Evolutionary conservation across 805 yeast species (phyloP), one percentile per base, ranked within the genome.

Genomic region (Candida alai): DNA sequence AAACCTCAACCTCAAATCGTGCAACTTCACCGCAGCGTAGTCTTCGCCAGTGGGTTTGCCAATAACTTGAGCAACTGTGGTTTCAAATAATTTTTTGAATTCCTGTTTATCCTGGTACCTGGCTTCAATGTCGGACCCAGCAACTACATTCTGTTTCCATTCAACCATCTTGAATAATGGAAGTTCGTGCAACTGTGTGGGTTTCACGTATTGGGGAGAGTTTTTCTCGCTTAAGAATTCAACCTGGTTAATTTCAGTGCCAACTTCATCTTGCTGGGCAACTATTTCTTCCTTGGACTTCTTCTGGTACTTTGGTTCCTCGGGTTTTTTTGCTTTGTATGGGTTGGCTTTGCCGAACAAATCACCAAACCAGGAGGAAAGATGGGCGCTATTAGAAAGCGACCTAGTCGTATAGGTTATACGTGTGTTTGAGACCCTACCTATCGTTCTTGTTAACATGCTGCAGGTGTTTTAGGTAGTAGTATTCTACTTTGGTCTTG

Each of bases 1-100:
- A 48, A 81, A 78, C 48, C 85, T 61, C 37, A 56, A 51, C n/a
- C 49, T 39, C 26, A 80, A 59, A 41, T 78, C 74, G 28, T 51
- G 48, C 32, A 72, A 52, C 30, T 49, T 42, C 4, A 49, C 34
- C 6, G 28, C 19, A 18, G 6, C 11, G 10, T 13, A 28, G 14
- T 28, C 14, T 10, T 17, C 15, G 19, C 19, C 22, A 8, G 12
- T 6, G 12, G 6, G 8, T 12, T 12, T n/a, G 2, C 22, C 22
- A 13, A 23, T 4, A 18, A 18, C 23, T 16, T 45, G 40, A 15
- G 37, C 22, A 44, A 56, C 58, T 7, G 65, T 44, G 22, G 51
- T 42, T 33, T 45, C 50, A 34, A 65, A 45, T 26, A 54, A 46
- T 5, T 41, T 37, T 11, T 46, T 37, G 19, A 65, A 43, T 28